Evolutionary conservation across 257 asterid species (phyloP).

Genomic region (Anisodus acutangulus): DNA sequence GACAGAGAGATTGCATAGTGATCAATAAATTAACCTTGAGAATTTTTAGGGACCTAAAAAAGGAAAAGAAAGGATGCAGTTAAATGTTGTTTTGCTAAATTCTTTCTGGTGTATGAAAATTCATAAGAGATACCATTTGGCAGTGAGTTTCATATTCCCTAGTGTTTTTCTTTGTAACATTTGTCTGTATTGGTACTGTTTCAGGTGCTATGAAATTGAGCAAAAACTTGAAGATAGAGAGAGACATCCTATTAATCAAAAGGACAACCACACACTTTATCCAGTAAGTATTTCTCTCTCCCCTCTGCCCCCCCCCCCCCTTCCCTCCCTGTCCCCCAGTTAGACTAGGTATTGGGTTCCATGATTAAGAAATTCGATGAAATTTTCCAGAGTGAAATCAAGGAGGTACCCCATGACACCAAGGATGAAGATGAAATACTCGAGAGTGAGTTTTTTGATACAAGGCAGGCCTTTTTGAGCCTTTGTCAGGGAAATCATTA

Average conservation of each 20-base stretch:
- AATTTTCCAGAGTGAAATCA: constrained; percentile 65
- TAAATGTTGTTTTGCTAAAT: neutral
- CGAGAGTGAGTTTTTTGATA: constrained; percentile 98
- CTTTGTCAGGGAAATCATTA: constrained; percentile 99
- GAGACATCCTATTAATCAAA: constrained; percentile 82
- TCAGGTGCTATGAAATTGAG: constrained; percentile 90
- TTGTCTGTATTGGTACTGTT: constrained; percentile 28
- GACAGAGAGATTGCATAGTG: neutral
- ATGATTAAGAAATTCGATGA: constrained; percentile 33
- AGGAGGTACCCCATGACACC: constrained; percentile 75
- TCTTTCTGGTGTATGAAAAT: neutral
- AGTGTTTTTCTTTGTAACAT: neutral
- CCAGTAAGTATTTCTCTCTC: constrained; percentile 55
- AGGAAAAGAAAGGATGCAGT: neutral
- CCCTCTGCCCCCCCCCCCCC: neutral
- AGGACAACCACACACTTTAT: constrained; percentile 78
- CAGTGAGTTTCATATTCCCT: neutral
- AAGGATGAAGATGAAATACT: constrained; percentile 86
- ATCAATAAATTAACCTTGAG: constrained; percentile 13
- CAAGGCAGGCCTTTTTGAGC: constrained; percentile 96
- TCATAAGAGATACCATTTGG: neutral
- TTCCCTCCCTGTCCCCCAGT: neutral
- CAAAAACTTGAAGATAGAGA: constrained; percentile 82
- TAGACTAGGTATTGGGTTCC: constrained; percentile 16
- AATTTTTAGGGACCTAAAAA: neutral